Evolutionary conservation across 2,329 filamentous ascomycete genomes (phyloP), one percentile per base, ranked within the genome.

Genomic region (Myriosclerotinia curreyana): DNA sequence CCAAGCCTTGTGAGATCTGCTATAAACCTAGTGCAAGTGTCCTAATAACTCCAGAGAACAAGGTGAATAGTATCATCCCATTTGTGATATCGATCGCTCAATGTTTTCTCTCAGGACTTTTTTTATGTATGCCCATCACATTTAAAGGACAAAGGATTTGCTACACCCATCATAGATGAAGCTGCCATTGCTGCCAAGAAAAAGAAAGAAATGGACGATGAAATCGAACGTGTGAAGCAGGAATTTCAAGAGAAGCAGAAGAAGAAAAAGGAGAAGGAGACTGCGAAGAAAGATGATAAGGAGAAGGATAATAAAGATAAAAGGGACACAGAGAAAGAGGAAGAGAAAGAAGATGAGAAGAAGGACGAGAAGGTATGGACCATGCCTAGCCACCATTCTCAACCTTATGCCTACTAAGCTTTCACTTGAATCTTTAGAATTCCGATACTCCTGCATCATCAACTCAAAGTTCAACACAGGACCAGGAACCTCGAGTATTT

Each of bases 121-220:
- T 98, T 99, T 79, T 97, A 96, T 75, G 85, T 96, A 52, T 99
- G 95, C 71, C 82, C 87, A 7, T 81, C 83, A 40, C 95, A 99
- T 76, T 79, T 98, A 11, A 91, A 89, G 72, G 95, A 98, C 73
- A 81, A 81, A 40, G 86, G 89, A 49, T 98, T 97, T 75, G 94
- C 90, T 73, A 80, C 82, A 72, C 88, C 91, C 66, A 87, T 89
- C 66, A 81, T 90, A 66, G 89, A 93, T 72, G 83, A 86, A 60
- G 87, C 83, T 68, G 80, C 88, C 66, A 72, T 84, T 72, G 82
- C 87, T 75, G 83, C 80, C 64, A 79, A 78, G 70, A 79, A 78
- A 68, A 87, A 86, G 72, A 83, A 83, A 69, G 86, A 90, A 72
- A 84, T 85, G 72, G 85, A 87, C 65, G 75, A 86, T 60, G 85